Evolutionary conservation across 148 eudicot genomes (phyloP), one percentile per base, ranked within the genome.

Genomic region (Mesembryanthemum crystallinum): DNA sequence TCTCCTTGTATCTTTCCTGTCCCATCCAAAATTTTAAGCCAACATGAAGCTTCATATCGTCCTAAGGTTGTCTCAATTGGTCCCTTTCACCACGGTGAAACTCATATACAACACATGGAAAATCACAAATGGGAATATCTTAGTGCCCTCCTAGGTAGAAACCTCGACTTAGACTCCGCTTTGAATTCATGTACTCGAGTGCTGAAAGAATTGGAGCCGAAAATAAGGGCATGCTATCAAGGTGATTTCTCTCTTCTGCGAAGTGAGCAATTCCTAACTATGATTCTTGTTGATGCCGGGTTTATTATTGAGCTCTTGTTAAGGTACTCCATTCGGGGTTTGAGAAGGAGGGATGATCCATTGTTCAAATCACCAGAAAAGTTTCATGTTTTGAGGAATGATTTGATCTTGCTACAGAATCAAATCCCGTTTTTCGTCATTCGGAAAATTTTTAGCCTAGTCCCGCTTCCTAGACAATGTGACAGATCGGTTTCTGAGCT

Each of bases 231-330:
- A 37, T 90, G 82, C 82, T 90, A 90, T 21, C 72, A 74, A 10
- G 83, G 39, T 15, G 21, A 69, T 24, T 23, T 82, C 12, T 61
- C 78, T 20, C 1, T 17, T 6, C 17, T 85, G 29, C 59, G 8
- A 6, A 85, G 86, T 17, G 77, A 88, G 27, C 72, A 85, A 28
- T 83, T 90, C n/a, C 33, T 85, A 21, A 76, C 77, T 25, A 82
- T 88, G 80, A 76, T 90, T 79, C 76, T 90, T 14, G 39, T 90
- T n/a, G 94, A 88, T 39, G 82, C 78, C 12, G 80, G 88, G 12
- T 90, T 90, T 73, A 82, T 90, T 17, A 81, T 90, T n/a, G 94
- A 90, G 76, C 77, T 90, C 14, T 81, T 90, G 55, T 52, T 87
- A 39, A 80, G 82, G 75, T 81, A 65, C 51, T 37, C 76, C 0